phyloP scores from a whole-genome alignment of 2,329 filamentous ascomycete genomes.

The Fonsecaea multimorphosa region DNA sequence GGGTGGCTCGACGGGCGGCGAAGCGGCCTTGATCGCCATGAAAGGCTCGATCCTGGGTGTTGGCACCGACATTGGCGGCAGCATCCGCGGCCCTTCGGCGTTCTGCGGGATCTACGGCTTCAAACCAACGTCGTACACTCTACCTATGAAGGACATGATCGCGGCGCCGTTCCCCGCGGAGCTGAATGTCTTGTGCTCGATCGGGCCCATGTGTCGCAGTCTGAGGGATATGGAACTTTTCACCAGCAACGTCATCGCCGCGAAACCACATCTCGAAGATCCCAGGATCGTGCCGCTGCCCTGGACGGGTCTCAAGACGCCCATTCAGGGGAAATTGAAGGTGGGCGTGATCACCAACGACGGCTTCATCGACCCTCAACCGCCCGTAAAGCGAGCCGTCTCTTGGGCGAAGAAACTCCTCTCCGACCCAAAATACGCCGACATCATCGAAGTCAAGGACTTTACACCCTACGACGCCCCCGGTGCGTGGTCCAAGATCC shows the following conservation, averaged over 20 bases:
- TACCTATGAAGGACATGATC: slow-evolving; percentile 44
- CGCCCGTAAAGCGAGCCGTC: slow-evolving; percentile 62
- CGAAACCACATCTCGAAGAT: slow-evolving; percentile 61
- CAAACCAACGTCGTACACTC: slow-evolving; percentile 49
- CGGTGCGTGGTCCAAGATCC: slow-evolving; percentile 24
- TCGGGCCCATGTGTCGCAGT: slow-evolving; percentile 41
- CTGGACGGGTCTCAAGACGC: slow-evolving; percentile 49
- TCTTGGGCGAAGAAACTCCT: slow-evolving; percentile 49
- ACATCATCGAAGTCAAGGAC: slow-evolving; percentile 57
- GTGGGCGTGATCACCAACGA: slow-evolving; percentile 71
- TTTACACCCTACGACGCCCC: slow-evolving; percentile 27
- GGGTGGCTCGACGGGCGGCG: slow-evolving; percentile 64
- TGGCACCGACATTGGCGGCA: slow-evolving; percentile 59
- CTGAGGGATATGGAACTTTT: slow-evolving; percentile 56
- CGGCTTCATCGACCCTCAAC: slow-evolving; percentile 68
- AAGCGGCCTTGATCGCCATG: slow-evolving; percentile 61
- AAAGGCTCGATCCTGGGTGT: slow-evolving; percentile 61
- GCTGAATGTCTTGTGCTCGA: slow-evolving; percentile 27
- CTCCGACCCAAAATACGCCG: slow-evolving; percentile 36
- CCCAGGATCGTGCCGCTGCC: slow-evolving; percentile 57
- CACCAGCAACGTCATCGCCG: slow-evolving; percentile 48
- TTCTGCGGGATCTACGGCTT: slow-evolving; percentile 51
- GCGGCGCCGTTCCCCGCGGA: slow-evolving; percentile 23
- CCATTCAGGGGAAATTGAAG: slow-evolving; percentile 47
- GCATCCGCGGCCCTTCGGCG: slow-evolving; percentile 49